Conservation (phyloP, 768 basidiomycete genomes). For the Tephrocybe sp. region DNA sequence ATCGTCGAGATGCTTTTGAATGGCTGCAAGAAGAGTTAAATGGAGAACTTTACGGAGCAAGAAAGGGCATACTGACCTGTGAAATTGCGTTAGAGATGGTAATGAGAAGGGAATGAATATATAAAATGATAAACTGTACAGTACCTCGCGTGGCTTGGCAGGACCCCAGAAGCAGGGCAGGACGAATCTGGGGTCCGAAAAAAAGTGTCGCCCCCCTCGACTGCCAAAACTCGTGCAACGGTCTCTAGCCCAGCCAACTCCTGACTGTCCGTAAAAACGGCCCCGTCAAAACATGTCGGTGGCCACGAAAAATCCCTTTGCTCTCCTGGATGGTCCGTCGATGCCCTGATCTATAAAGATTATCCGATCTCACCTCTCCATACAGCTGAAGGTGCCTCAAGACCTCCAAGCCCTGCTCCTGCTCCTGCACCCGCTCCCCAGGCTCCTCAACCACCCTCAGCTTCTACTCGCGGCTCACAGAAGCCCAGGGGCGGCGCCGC, state of each 20-base stretch:
- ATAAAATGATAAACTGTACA: constrained; percentile 43
- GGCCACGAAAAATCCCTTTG: constrained; percentile 85
- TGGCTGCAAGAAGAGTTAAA: constrained; percentile 42
- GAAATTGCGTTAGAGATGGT: constrained; percentile 49
- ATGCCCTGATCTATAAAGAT: constrained; percentile 16
- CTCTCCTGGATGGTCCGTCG: constrained; percentile 72
- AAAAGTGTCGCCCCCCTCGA: constrained; percentile 7
- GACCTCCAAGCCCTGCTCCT: constrained; percentile 40
- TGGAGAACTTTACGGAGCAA: background rate
- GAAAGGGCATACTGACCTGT: constrained; percentile 53
- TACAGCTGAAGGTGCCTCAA: constrained; percentile 49
- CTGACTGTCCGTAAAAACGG: constrained; percentile 42
- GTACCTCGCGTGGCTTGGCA: constrained; percentile 42
- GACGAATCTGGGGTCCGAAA: constrained; percentile 19
- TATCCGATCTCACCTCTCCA: constrained; percentile 13
- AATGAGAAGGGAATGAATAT: constrained; percentile 10
- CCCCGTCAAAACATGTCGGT: constrained; percentile 87
- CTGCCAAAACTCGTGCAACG: constrained; percentile 9
- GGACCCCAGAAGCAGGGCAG: constrained; percentile 40
- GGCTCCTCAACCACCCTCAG: constrained; percentile 38
- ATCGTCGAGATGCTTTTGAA: constrained; percentile 90
- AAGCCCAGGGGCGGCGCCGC: constrained; percentile 58
- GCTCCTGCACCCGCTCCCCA: constrained; percentile 23
- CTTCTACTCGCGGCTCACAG: constrained; percentile 41
- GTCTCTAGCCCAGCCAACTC: constrained; percentile 11